Evolutionary conservation across 768 basidiomycete genomes (phyloP), one percentile per base, ranked within the genome.

Genomic region (Xerocomellus dryophilus): DNA sequence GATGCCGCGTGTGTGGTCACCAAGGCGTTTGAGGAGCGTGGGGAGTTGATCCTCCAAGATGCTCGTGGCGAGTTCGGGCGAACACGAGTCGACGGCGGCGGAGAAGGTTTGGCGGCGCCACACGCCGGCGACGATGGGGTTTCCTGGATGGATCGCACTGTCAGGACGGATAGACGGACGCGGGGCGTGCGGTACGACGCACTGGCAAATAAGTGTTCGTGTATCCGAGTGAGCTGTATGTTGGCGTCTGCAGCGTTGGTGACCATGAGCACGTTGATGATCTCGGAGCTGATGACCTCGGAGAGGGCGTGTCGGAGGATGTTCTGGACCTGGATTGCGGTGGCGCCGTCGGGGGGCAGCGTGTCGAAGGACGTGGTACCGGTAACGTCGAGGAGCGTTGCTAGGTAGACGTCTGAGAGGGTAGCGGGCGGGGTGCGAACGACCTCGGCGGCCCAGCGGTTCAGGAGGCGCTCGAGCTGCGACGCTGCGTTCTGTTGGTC

Each of bases 71-170:
- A 90, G 87, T 47, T 86, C 84, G 7, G 84, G 80, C 0, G 88
- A 84, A 69, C 85, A 86, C 1, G 79, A 68, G 32, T 92, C 89
- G 48, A 94, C 53, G 5, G 91, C 90, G 0, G 91, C 91, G 11
- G 88, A 86, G 72, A 92, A 93, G 3, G 91, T 93, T 66, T 94
- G 91, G 11, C 90, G 82, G 1, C 92, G 82, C 92, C 92, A 94
- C 18, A 94, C 91, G 38, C 82, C 81, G 0, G 92, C 92, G n/a
- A 94, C 90, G 5, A 89, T 85, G 12, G 92, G 85, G 63, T 93
- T 89, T 47, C 89, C 90, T 93, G 29, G 10, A 23, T 4, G n/a
- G n/a, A 35, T 15, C 11, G 7, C 11, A 21, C 8, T 15, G 31
- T 56, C 34, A 44, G 32, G 27, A 35, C 6, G 29, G 23, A 4